Evolutionary conservation across 2,329 filamentous ascomycete genomes (phyloP).

Genomic region (Colletotrichum lini): DNA sequence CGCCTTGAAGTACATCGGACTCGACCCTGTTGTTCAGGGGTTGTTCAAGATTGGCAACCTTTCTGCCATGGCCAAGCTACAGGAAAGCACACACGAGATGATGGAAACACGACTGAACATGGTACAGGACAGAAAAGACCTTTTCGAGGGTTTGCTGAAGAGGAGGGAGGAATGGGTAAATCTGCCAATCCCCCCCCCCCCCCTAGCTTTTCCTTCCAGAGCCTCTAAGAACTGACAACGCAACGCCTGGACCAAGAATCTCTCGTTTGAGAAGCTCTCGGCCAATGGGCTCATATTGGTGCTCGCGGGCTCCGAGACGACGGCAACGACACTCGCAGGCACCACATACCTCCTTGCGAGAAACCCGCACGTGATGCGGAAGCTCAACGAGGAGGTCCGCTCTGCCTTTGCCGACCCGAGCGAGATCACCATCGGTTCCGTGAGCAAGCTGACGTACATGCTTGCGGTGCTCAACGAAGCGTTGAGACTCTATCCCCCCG

Average conservation of each 20-base stretch:
- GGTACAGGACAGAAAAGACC: slow-evolving; percentile 13
- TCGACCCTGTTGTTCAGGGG: neutral
- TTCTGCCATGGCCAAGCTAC: neutral
- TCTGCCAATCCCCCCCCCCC: neutral
- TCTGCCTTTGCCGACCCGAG: slow-evolving; percentile 51
- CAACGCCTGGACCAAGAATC: neutral
- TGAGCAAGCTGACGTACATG: slow-evolving; percentile 54
- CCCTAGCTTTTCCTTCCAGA: too few relatives aligned
- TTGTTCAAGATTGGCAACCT: slow-evolving; percentile 26
- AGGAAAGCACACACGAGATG: slow-evolving; percentile 13
- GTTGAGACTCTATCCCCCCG: slow-evolving; percentile 55
- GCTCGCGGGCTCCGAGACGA: slow-evolving; percentile 61
- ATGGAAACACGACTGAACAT: slow-evolving; percentile 23
- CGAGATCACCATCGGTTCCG: slow-evolving; percentile 55
- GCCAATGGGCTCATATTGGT: slow-evolving; percentile 45
- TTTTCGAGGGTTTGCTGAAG: slow-evolving; percentile 42
- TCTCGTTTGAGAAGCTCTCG: slow-evolving; percentile 33
- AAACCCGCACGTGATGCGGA: slow-evolving; percentile 50
- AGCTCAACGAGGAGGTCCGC: slow-evolving; percentile 57
- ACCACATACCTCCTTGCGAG: slow-evolving; percentile 56
- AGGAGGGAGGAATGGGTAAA: slow-evolving; percentile 37
- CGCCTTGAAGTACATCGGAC: slow-evolving; percentile 21
- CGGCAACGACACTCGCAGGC: slow-evolving; percentile 59
- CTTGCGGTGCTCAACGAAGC: slow-evolving; percentile 58
- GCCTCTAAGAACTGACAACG: neutral